Base-by-base conservation (phyloP, 768 basidiomycete genomes). In the Goffeauzyma gilvescens region DNA sequence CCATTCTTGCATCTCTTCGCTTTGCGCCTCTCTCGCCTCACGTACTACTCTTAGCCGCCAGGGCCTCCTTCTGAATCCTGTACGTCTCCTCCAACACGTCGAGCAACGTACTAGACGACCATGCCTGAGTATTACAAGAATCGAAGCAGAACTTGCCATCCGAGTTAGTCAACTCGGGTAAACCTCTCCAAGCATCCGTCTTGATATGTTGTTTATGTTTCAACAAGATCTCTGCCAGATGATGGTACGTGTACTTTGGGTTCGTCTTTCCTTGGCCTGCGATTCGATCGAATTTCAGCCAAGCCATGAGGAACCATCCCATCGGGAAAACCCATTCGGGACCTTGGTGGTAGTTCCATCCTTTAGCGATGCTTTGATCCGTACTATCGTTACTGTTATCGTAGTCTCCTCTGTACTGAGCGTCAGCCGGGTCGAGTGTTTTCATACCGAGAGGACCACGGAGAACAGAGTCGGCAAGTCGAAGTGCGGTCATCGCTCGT, bases 281-380 rank as follows among this genome's bases (percentile, higher is more conserved):
- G 10, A 66, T 65, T 10, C 69, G 74, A 59, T 93, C 85, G 60
- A 96, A 96, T 59, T 83, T 65, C 33, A 95, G 71, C 64, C 85
- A 93, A 0, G 93, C 86, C 38, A 85, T 76, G 49, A 96, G 65
- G 72, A 93, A 95, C 67, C 86, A 96, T 3, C 93, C 93, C 32
- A 85, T 66, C 9, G 85, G 85, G 85, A 86, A 90, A 8, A 79
- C 81, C 86, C 85, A 93, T 58, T 87, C 83, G 4, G 85, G 85
- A 14, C 84, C 85, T 76, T 87, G 63, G 44, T 65, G 63, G 46
- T 60, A 63, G 84, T 96, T 98, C 66, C 81, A 68, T 1, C 93
- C 93, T 59, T 95, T 95, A 4, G 93, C 90, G 39, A 87, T 65
- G 2, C 76, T 66, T 32, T 74, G 66, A 55, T 98, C 93, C n/a